These are phyloP conservation scores for Fusarium tanahbumbuense DNA, from an alignment of 2,329 filamentous ascomycete genomes.

Conservation along the genomic window DNA sequence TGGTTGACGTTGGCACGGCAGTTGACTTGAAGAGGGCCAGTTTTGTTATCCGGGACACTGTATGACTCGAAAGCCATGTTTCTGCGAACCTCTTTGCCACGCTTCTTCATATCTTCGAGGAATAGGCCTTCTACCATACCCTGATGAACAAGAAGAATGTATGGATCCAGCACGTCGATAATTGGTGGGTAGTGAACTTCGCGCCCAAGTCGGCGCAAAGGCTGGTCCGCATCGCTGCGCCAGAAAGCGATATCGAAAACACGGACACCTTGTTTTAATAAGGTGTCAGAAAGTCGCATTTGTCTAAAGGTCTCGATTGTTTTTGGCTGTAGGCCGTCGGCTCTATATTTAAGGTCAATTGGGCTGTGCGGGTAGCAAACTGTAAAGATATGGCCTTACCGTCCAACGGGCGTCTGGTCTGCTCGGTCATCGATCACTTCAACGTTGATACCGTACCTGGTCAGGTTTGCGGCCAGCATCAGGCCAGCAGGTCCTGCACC, in stretches of 20 bases:
- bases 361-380: not conserved
- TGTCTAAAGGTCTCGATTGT: conserved; percentile 82
- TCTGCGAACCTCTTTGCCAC: conserved; percentile 71
- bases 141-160: conserved; percentile 73
- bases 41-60: conserved; percentile 57
- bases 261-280: conserved; percentile 74
- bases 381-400: conserved; percentile 48
- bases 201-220: conserved; percentile 70
- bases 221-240: conserved; percentile 63
- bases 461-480: conserved; percentile 67
- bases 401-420: conserved; percentile 74
- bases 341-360: conserved; percentile 54
- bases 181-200: conserved; percentile 76
- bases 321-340: conserved; percentile 81
- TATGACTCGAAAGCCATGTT: conserved; percentile 73
- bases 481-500: conserved; percentile 68
- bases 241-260: conserved; percentile 83
- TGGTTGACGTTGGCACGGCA: conserved; percentile 64
- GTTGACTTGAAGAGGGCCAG: conserved; percentile 61
- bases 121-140: conserved; percentile 80
- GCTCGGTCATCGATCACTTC: conserved; percentile 75
- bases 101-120: conserved; percentile 73
- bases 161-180: conserved; percentile 68
- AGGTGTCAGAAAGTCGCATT: conserved; percentile 75
- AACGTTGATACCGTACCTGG: conserved; percentile 73